phyloP scores from a whole-genome alignment of 192 early-diverging fungal species.

The Umbelopsis isabellina region DNA sequence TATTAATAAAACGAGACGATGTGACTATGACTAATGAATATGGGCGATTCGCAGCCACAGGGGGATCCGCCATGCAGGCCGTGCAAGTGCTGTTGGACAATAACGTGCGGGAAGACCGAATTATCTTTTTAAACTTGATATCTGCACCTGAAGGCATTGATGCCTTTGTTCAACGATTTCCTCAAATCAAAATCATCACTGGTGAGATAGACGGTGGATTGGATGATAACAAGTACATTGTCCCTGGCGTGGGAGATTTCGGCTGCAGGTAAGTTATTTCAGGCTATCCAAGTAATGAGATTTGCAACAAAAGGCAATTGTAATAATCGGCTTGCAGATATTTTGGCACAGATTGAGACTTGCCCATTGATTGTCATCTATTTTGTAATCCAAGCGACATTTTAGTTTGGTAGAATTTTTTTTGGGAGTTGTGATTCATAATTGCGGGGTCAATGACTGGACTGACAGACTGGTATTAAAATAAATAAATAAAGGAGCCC shows the following conservation, averaged over 20 bases:
- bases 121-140: conserved; percentile 92
- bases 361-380: not conserved
- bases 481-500: no score
- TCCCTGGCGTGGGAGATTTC: conserved; percentile 92
- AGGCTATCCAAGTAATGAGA: not conserved
- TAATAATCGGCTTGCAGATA: not conserved
- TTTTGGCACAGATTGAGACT: conserved; percentile 68
- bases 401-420: no score
- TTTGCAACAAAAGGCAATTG: not conserved
- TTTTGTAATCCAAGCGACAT: no score
- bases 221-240: conserved; percentile 83
- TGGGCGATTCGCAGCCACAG: conserved; percentile 67
- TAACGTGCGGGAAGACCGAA: conserved; percentile 82
- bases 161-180: conserved; percentile 70
- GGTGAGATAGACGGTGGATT: conserved; percentile 84
- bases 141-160: conserved; percentile 83
- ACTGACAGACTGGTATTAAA: no score
- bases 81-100: conserved; percentile 85
- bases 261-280: conserved; percentile 74
- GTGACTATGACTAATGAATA: not conserved
- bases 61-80: conserved; percentile 92
- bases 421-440: no score
- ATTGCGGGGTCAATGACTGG: no score
- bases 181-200: conserved; percentile 85
- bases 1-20: not conserved